Evolutionary conservation across 345 rosid species (phyloP).

Genomic region (Syzygium jambos): DNA sequence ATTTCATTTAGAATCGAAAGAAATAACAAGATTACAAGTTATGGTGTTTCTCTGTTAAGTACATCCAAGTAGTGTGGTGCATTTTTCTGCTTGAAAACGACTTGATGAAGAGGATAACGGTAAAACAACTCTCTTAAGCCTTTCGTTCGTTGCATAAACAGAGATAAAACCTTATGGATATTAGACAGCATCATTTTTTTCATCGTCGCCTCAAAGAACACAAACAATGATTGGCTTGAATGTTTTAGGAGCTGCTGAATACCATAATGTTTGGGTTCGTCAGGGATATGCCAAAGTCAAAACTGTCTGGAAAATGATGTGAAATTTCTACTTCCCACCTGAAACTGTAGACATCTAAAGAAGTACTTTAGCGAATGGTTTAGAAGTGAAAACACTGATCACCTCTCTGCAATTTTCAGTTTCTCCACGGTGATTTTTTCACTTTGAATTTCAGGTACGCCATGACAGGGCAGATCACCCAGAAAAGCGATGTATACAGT

Average conservation of each 20-base stretch:
- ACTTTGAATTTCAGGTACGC: slow-evolving; percentile 56
- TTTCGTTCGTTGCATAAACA: neutral
- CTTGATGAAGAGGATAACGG: neutral
- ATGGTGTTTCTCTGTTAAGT: neutral
- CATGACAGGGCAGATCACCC: slow-evolving; percentile 98
- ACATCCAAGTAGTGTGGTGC: neutral
- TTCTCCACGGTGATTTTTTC: neutral
- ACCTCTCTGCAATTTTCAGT: neutral
- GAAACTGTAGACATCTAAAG: neutral
- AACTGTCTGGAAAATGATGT: neutral
- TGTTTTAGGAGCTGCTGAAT: neutral
- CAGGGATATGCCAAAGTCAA: neutral
- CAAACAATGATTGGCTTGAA: neutral
- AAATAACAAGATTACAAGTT: neutral
- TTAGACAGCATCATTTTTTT: too few relatives aligned
- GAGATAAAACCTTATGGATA: too few relatives aligned
- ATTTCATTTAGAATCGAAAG: neutral
- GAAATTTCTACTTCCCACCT: neutral
- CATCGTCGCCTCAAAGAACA: neutral
- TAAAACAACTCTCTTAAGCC: neutral
- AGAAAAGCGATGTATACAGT: slow-evolving; percentile 96
- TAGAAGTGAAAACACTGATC: neutral
- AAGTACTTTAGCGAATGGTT: neutral
- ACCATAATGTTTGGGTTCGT: neutral
- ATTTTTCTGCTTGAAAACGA: neutral